Evolutionary conservation across 345 rosid genomes (phyloP).

Genomic region (Reutealis trisperma): DNA sequence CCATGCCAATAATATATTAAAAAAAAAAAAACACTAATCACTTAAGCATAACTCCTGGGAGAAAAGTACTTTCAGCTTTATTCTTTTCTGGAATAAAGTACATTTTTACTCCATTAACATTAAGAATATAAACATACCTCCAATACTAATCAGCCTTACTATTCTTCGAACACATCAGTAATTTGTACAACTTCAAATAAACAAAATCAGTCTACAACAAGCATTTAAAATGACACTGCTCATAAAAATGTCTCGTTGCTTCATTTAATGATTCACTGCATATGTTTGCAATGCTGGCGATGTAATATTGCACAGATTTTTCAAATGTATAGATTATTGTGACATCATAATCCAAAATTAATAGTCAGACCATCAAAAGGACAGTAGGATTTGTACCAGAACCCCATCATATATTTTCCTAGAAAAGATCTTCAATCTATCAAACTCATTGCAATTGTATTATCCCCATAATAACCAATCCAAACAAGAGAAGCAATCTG

Average conservation of each 20-base stretch:
- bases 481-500: constrained; percentile 24
- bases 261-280: neutral
- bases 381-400: neutral
- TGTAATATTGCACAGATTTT: neutral
- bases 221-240: neutral
- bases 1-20: neutral
- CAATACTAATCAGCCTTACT: no score
- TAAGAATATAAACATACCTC: neutral
- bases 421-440: neutral
- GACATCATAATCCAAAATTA: neutral
- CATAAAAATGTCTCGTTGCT: neutral
- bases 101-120: neutral
- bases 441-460: neutral
- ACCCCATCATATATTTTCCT: neutral
- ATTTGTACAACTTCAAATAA: neutral
- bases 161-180: neutral
- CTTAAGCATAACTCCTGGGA: neutral
- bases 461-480: neutral
- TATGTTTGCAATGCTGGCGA: neutral
- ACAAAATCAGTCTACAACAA: neutral
- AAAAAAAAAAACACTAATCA: neutral
- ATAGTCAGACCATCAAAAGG: neutral
- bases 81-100: neutral
- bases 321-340: neutral
- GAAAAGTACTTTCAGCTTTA: neutral